Percentiles rank a stretch among this genome's conserved stretches.
Evolutionary conservation across 768 basidiomycete genomes (phyloP).

Genomic region (Trametes cingulata): DNA sequence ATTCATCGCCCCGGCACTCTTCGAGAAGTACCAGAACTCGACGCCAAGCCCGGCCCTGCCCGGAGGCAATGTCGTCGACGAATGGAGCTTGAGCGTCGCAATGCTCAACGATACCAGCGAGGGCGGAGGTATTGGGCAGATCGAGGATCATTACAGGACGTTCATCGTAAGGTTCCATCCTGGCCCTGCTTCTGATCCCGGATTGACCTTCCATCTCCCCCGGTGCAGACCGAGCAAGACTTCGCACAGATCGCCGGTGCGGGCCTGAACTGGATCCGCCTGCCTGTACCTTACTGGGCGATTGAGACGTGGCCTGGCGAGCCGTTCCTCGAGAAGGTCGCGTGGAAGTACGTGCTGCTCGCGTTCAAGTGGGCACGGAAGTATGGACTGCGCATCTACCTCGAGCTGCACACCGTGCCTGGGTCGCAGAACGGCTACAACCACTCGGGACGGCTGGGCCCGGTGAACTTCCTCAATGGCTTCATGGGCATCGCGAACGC

Average conservation of each 20-base stretch:
- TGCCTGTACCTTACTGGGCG: slow-evolving; percentile 88
- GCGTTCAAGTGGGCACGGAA: slow-evolving; percentile 85
- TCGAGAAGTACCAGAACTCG: slow-evolving; percentile 55
- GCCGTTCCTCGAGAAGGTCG: slow-evolving; percentile 73
- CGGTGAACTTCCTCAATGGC: slow-evolving; percentile 65
- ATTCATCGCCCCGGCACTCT: slow-evolving; percentile 69
- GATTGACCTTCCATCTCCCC: background rate
- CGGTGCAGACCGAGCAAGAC: slow-evolving; percentile 77
- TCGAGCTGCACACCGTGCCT: slow-evolving; percentile 83
- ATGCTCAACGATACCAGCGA: slow-evolving; percentile 64
- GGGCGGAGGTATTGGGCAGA: slow-evolving; percentile 60
- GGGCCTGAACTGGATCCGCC: slow-evolving; percentile 82
- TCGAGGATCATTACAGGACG: slow-evolving; percentile 81
- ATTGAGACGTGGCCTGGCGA: slow-evolving; percentile 69
- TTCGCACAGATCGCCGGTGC: slow-evolving; percentile 88
- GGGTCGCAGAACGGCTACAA: slow-evolving; percentile 78
- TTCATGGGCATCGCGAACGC: slow-evolving; percentile 92
- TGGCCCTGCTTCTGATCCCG: background rate
- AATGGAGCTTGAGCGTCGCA: slow-evolving; percentile 66
- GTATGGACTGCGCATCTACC: slow-evolving; percentile 81
- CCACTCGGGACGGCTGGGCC: slow-evolving; percentile 61
- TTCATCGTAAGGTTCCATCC: slow-evolving; percentile 64
- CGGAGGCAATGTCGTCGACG: slow-evolving; percentile 50
- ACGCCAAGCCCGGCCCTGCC: slow-evolving; percentile 23
- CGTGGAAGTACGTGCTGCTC: slow-evolving; percentile 85